These are phyloP conservation scores for Ascocoryne sarcoides DNA, from an alignment of 2,329 filamentous ascomycete species.

Conservation along the genomic window DNA sequence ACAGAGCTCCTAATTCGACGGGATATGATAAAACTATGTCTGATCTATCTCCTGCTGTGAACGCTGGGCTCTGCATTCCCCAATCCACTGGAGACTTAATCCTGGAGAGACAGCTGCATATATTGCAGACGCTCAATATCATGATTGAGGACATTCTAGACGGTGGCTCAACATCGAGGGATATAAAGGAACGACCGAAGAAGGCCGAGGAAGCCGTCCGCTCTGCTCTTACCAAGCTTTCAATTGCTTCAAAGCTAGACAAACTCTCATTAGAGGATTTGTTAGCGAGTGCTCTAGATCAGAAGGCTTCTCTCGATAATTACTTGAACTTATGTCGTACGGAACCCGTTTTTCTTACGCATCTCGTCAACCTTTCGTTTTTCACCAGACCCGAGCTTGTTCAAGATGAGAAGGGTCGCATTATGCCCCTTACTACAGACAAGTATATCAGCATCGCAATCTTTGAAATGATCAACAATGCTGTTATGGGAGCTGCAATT, in stretches of 20 bases:
- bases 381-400: slow-evolving; percentile 29
- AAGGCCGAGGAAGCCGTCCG: slow-evolving; percentile 25
- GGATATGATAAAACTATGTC: slow-evolving; percentile 11
- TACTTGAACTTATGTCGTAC: slow-evolving; percentile 26
- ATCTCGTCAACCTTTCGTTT: slow-evolving; percentile 6
- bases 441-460: slow-evolving; percentile 35
- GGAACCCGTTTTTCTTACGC: slow-evolving; percentile 2
- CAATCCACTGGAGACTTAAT: slow-evolving; percentile 21
- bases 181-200: slow-evolving; percentile 21
- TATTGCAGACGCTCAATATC: slow-evolving; percentile 34
- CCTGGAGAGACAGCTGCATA: slow-evolving; percentile 31
- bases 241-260: slow-evolving; percentile 17
- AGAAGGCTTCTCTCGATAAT: slow-evolving; percentile 29
- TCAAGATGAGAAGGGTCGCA: slow-evolving; percentile 36
- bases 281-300: slow-evolving; percentile 27
- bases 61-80: slow-evolving; percentile 3
- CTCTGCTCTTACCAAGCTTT: slow-evolving; percentile 29
- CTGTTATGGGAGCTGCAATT: slow-evolving; percentile 2
- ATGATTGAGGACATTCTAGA: slow-evolving; percentile 37
- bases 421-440: slow-evolving; percentile 32
- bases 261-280: slow-evolving; percentile 30
- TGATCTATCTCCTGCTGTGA: slow-evolving; percentile 18
- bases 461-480: slow-evolving; percentile 32
- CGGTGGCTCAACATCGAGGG: slow-evolving; percentile 27
- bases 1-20: slow-evolving; percentile 16